These are phyloP conservation scores for Parasitella parasitica DNA, from an alignment of 371 early-diverging fungal species.

Conservation along the genomic window DNA sequence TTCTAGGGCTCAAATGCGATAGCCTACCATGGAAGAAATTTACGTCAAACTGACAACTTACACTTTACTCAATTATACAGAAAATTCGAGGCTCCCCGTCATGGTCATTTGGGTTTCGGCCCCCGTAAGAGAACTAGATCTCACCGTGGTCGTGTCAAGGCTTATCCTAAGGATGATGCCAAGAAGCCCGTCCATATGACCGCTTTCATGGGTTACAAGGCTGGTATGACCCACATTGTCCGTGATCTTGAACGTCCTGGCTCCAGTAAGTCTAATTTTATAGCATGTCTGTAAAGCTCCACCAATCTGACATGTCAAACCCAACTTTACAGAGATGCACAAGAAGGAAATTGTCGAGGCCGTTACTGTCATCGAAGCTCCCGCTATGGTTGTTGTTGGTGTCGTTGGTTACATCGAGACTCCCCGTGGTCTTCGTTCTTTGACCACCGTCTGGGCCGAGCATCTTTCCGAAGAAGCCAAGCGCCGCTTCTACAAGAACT, in stretches of 20 bases:
- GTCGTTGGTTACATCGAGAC: constrained; percentile 99
- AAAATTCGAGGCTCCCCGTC: constrained; percentile 79
- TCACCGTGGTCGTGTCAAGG: constrained; percentile 96
- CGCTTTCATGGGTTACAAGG: constrained; percentile 99
- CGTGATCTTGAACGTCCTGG: constrained; percentile 97
- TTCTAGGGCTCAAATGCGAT: too few species aligned
- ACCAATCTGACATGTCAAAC: background rate
- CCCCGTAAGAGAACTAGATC: constrained; percentile 97
- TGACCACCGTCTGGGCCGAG: constrained; percentile 99
- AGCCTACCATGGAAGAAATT: background rate
- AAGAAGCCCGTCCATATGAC: constrained; percentile 97
- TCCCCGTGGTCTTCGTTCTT: constrained; percentile 95
- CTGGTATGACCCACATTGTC: constrained; percentile 99
- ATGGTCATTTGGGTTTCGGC: constrained; percentile 98
- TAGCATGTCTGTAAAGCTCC: background rate
- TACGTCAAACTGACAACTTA: background rate
- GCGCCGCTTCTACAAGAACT: constrained; percentile 99
- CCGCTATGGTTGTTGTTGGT: constrained; percentile 98
- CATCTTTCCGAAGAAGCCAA: constrained; percentile 98
- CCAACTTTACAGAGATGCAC: constrained; percentile 80
- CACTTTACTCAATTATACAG: background rate
- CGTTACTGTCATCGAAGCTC: constrained; percentile 98
- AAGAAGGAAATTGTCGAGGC: constrained; percentile 99
- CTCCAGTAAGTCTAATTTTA: constrained; percentile 67
- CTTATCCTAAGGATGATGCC: constrained; percentile 98